A percentile compares a stretch with the other conserved stretches of the same genome.
Evolutionary conservation across 805 yeast genomes (phyloP).

Genomic region (Ogataea corticis): DNA sequence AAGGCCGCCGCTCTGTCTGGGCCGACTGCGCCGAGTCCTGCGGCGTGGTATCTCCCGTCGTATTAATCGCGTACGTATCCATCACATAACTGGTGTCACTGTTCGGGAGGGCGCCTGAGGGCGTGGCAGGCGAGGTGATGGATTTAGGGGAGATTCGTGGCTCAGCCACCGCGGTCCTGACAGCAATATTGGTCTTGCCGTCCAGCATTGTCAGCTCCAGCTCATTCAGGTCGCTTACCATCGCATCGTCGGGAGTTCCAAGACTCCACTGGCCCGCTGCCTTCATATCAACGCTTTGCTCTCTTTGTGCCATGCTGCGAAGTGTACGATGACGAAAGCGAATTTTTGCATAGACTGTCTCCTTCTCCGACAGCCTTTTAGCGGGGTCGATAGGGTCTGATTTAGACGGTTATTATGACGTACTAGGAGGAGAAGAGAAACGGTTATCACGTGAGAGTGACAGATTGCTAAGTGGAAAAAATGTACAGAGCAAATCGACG

Average conservation of each 20-base stretch:
- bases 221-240: not conserved
- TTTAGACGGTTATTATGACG: no score
- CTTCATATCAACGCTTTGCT: not conserved
- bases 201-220: not conserved
- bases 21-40: not conserved
- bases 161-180: no score
- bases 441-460: no score
- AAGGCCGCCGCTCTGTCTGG: not conserved
- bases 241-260: not conserved
- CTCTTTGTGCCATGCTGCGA: not conserved
- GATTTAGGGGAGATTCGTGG: not conserved
- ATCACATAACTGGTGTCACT: not conserved
- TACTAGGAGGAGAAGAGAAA: no score
- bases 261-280: not conserved
- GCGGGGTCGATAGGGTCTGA: no score
- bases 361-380: no score
- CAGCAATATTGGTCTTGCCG: no score
- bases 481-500: no score
- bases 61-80: not conserved
- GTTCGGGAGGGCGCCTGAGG: not conserved
- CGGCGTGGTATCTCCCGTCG: not conserved
- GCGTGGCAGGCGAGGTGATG: not conserved
- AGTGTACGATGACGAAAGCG: no score
- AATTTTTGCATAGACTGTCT: no score
- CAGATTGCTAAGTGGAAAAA: no score